Base-by-base conservation (phyloP, 176 grass and related monocot genomes). In the Aegilops bicornis region DNA sequence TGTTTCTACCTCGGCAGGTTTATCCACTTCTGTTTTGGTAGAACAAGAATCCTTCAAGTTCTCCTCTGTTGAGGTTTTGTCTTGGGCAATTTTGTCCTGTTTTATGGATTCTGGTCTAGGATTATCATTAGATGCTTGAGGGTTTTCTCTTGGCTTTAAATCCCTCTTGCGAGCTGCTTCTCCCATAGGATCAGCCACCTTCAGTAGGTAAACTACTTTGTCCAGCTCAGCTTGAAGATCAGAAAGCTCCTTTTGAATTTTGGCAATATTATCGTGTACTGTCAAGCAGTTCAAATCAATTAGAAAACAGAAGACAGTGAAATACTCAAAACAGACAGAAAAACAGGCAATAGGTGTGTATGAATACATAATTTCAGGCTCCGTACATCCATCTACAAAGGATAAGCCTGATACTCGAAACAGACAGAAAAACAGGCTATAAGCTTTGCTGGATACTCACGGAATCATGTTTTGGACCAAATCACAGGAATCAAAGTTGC, bases 181-280 rank as follows among this genome's bases (percentile, higher is more conserved):
- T 87, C 97, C 97, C 83, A 90, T 92, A 75, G 97, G 94, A 79
- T 98, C 97, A 60, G 97, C 97, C 88, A 96, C 94, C 92, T 91
- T 98, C 32, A 96, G 90, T 82, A 98, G 79, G 81, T 96, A 98
- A 39, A 87, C 86, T 88, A 92, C 84, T 86, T 87, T 98, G 87
- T 93, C 87, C 69, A 96, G 82, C 76, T 98, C 92, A 64, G 40
- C 62, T 85, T 92, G 92, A 77, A 94, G 91, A 87, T 92, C 92
- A 39, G 76, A 89, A 61, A 98, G 40, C 59, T 94, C 94, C 89
- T 96, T 96, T 58, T 98, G 88, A 86, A 92, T 82, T 87, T 40
- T 68, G 61, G 54, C 22, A 84, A 98, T 68, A 48, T 91, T 92
- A 82, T 96, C 94, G 69, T 94, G 87, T 76, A 96, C 97, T 98